phyloP scores from a whole-genome alignment of 169 alveolate genomes.

The Eimeria praecox region DNA sequence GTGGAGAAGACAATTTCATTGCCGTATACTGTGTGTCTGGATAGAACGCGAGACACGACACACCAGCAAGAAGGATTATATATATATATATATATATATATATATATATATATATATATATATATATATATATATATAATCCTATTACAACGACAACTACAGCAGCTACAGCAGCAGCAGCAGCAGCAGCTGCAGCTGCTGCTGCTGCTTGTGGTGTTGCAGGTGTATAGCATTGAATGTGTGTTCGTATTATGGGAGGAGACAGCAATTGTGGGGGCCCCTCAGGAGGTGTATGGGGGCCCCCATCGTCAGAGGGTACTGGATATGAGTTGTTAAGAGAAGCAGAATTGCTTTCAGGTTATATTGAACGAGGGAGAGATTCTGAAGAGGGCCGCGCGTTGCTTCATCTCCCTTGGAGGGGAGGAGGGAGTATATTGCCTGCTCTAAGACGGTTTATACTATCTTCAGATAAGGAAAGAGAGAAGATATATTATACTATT shows the following conservation, averaged over 20 bases:
- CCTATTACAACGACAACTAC: no score
- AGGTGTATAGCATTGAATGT: background rate
- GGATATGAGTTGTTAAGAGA: background rate
- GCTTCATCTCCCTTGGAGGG: conserved; percentile 7
- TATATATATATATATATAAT: no score
- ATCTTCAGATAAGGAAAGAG: conserved; percentile 1
- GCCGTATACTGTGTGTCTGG: no score
- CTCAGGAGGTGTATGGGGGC: no score
- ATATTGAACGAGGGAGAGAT: background rate
- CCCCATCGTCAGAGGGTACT: background rate
- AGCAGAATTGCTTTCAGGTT: conserved; percentile 18
- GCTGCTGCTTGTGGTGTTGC: background rate
- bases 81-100: no score
- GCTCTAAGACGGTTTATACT: conserved; percentile 35
- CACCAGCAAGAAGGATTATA: no score
- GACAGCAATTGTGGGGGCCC: background rate
- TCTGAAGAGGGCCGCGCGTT: background rate
- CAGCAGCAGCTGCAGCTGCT: no score
- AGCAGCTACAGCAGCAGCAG: no score
- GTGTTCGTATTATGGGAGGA: background rate
- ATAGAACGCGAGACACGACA: no score
- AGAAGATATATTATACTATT: background rate
- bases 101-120: no score
- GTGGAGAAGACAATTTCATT: no score
- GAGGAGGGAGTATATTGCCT: background rate